Percentiles rank a stretch among this genome's conserved stretches.
Evolutionary conservation across 1,284 basidiomycete species (phyloP).

Genomic region (Trichosporon ovoides): DNA sequence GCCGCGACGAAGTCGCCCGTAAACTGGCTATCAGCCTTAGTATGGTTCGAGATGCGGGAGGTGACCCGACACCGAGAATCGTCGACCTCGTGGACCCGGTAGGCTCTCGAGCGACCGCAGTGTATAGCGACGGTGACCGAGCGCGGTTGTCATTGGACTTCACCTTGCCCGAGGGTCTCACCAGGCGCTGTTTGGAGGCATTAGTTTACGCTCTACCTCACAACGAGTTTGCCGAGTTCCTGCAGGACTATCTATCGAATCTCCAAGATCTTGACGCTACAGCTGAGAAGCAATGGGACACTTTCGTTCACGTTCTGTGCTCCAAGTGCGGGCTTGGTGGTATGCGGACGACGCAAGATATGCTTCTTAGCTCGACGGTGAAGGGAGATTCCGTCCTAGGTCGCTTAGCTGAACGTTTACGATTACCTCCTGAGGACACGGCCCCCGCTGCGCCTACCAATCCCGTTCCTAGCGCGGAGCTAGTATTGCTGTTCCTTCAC

Average conservation of each 20-base stretch:
- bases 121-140: constrained; percentile 54
- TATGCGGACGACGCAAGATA: background rate
- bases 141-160: constrained; percentile 55
- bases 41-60: constrained; percentile 27
- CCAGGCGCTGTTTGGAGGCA: constrained; percentile 58
- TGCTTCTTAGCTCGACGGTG: background rate
- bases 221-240: constrained; percentile 29
- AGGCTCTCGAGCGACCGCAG: constrained; percentile 52
- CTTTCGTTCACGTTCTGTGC: constrained; percentile 42
- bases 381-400: constrained; percentile 50
- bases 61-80: constrained; percentile 6
- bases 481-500: constrained; percentile 62
- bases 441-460: background rate
- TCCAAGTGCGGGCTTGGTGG: constrained; percentile 10
- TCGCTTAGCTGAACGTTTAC: constrained; percentile 48
- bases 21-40: constrained; percentile 34
- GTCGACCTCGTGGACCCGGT: constrained; percentile 47
- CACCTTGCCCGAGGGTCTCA: constrained; percentile 55
- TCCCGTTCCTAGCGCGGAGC: constrained; percentile 5
- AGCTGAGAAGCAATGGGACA: constrained; percentile 6
- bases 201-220: constrained; percentile 56
- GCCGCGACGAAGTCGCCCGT: constrained; percentile 29
- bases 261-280: background rate
- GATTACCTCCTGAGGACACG: constrained; percentile 26
- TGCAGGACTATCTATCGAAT: background rate